These are phyloP conservation scores for Pholiota adiposa DNA, from an alignment of 1,284 basidiomycete species.

Conservation along the genomic window DNA sequence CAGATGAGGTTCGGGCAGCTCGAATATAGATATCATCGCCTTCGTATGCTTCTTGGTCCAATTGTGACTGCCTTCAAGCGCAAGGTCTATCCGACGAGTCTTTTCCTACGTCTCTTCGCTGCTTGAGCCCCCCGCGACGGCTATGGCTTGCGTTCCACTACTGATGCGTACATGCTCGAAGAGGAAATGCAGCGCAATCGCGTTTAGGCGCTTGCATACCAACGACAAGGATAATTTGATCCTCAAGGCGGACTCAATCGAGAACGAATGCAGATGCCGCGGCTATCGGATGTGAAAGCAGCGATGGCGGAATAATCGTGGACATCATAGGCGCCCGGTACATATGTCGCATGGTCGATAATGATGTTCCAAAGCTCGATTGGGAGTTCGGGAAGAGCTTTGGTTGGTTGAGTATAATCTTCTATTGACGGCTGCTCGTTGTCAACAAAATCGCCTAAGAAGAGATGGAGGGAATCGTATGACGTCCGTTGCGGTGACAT, in stretches of 20 bases:
- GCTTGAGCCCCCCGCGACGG: slow-evolving; percentile 25
- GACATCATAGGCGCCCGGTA: slow-evolving; percentile 34
- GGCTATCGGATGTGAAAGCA: slow-evolving; percentile 33
- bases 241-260: slow-evolving; percentile 33
- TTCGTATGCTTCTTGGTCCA: slow-evolving; percentile 30
- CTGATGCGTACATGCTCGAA: slow-evolving; percentile 37
- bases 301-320: slow-evolving; percentile 29
- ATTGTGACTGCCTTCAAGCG: slow-evolving; percentile 32
- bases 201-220: slow-evolving; percentile 35
- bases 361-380: slow-evolving; percentile 39
- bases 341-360: slow-evolving; percentile 31
- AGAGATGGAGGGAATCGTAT: background rate
- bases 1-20: slow-evolving; percentile 32
- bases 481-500: background rate
- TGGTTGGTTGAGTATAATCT: background rate
- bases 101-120: slow-evolving; percentile 1
- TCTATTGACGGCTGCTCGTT: background rate
- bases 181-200: slow-evolving; percentile 27
- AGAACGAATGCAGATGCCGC: slow-evolving; percentile 33
- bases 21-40: slow-evolving; percentile 31
- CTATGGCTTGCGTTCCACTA: slow-evolving; percentile 31
- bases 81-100: slow-evolving; percentile 34
- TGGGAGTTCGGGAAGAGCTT: slow-evolving; percentile 19
- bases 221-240: slow-evolving; percentile 32
- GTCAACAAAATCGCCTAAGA: background rate